Conservation (phyloP, 1,284 basidiomycete species). For the Grifola frondosa region DNA sequence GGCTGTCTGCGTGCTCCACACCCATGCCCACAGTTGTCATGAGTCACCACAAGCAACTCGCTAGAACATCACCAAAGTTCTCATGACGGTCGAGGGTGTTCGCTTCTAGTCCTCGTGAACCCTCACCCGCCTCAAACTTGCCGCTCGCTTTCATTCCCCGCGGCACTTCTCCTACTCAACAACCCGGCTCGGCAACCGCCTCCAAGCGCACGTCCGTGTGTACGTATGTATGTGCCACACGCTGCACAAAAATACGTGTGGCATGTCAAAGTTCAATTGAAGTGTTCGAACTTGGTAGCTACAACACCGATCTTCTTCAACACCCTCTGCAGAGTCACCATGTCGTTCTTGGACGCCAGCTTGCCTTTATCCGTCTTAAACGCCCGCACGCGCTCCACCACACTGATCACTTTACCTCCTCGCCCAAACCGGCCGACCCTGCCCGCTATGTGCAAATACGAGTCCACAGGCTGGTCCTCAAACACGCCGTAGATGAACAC, state of each 20-base stretch:
- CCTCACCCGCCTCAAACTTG: too few species aligned
- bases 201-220: not conserved
- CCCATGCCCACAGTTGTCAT: too few species aligned
- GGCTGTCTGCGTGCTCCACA: too few species aligned
- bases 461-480: conserved; percentile 51
- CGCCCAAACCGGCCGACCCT: conserved; percentile 72
- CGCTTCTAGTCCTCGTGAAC: too few species aligned
- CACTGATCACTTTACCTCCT: conserved; percentile 59
- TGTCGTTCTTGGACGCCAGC: conserved; percentile 35
- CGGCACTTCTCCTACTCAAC: too few species aligned
- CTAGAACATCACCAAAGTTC: too few species aligned
- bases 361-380: conserved; percentile 29
- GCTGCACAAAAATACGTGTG: not conserved
- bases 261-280: conserved; percentile 40
- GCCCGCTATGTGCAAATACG: conserved; percentile 72
- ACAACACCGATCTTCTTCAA: conserved; percentile 45
- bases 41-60: too few species aligned
- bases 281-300: conserved; percentile 39
- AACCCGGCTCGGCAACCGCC: too few species aligned
- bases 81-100: too few species aligned
- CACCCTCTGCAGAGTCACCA: conserved; percentile 45
- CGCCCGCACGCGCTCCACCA: conserved; percentile 44
- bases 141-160: too few species aligned
- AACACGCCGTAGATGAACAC: conserved; percentile 70
- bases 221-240: conserved; percentile 2